Conservation (phyloP, 345 rosid genomes). For the Populus nigra region DNA sequence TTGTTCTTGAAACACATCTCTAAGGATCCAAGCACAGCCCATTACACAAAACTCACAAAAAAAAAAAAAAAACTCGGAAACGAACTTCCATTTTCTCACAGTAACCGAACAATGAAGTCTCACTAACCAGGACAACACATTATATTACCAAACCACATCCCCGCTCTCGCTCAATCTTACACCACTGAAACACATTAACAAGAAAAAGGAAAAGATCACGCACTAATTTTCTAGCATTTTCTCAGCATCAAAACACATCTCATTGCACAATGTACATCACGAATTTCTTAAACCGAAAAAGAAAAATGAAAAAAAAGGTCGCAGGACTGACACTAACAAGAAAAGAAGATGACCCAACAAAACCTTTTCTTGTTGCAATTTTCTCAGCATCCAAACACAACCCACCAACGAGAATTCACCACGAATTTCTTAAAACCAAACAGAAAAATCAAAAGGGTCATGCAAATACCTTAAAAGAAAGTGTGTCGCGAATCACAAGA, state of each 20-base stretch:
- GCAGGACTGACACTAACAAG: neutral
- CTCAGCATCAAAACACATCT: neutral
- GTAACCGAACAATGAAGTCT: neutral
- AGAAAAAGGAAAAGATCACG: neutral
- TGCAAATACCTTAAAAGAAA: constrained; percentile 66
- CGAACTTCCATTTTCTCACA: neutral
- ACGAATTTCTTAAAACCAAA: neutral
- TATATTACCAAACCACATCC: neutral
- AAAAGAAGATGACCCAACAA: neutral
- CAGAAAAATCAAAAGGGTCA: neutral
- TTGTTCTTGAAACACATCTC: neutral
- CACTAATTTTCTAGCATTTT: neutral
- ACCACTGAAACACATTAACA: neutral
- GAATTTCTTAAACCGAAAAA: neutral
- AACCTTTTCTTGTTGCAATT: neutral
- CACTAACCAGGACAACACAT: neutral
- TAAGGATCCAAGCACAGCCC: neutral
- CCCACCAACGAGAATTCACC: neutral
- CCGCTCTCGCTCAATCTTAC: neutral
- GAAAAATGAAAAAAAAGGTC: neutral
- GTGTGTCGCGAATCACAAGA: constrained; percentile 81
- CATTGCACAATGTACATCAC: neutral
- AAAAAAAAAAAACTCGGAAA: neutral
- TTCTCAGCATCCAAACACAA: neutral
- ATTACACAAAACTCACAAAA: neutral